A percentile compares a stretch with the other conserved stretches of the same genome.
Evolutionary conservation across 108 stramenopile genomes (phyloP).

Genomic region (Halocafeteria seosinensis): DNA sequence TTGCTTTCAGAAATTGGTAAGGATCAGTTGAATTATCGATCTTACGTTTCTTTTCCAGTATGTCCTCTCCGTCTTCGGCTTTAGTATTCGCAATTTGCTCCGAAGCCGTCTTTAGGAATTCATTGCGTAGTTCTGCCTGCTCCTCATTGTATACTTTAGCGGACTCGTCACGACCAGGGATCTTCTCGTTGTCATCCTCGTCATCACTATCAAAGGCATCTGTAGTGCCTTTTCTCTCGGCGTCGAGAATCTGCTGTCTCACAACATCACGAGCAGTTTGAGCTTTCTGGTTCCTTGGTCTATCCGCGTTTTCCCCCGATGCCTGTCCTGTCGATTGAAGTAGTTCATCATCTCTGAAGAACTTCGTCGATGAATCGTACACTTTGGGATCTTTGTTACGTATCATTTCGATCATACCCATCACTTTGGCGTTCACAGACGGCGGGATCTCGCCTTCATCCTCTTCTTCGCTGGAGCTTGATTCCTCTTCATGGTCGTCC

Average conservation of each 20-base stretch:
- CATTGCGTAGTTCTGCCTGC: neutral
- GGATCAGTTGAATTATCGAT: neutral
- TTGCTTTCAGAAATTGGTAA: no score
- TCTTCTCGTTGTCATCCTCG: conserved; percentile 16
- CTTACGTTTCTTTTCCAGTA: conserved; percentile 18
- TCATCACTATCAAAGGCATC: conserved; percentile 20
- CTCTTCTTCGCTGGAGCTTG: conserved; percentile 1
- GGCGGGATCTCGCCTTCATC: conserved; percentile 6
- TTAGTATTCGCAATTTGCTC: conserved; percentile 68
- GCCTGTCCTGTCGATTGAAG: neutral
- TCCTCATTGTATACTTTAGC: conserved; percentile 34
- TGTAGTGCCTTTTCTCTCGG: conserved; percentile 17
- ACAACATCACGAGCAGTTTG: conserved; percentile 81
- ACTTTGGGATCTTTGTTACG: conserved; percentile 17
- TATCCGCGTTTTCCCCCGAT: neutral
- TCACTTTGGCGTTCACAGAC: conserved; percentile 3
- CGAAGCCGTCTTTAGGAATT: neutral
- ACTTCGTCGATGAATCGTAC: conserved; percentile 5
- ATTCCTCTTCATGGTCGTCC: conserved; percentile 1
- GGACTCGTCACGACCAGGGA: conserved; percentile 21
- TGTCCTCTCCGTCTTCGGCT: conserved; percentile 59
- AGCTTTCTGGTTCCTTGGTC: conserved; percentile 7
- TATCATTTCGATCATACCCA: conserved; percentile 15
- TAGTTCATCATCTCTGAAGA: neutral
- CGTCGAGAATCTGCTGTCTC: conserved; percentile 67